Evolutionary conservation across 1,284 basidiomycete genomes (phyloP).

Genomic region (Peniophora sp.): DNA sequence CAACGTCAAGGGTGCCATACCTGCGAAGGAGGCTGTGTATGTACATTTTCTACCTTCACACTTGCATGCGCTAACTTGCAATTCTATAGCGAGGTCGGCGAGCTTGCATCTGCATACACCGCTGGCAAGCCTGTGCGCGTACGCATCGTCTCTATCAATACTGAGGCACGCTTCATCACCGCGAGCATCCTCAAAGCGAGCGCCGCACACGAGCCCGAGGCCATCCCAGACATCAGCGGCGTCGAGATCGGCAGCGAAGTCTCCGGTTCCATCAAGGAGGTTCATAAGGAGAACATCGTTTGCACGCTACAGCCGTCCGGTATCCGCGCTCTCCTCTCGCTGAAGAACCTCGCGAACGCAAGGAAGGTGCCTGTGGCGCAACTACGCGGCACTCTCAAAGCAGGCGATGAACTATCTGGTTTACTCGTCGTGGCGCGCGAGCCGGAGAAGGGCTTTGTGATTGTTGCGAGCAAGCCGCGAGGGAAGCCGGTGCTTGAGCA

Average conservation of each 20-base stretch:
- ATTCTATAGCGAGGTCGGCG: constrained; percentile 50
- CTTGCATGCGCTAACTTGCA: constrained; percentile 2
- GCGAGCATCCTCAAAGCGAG: constrained; percentile 87
- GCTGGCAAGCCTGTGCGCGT: constrained; percentile 85
- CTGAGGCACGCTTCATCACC: constrained; percentile 58
- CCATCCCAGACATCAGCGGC: constrained; percentile 54
- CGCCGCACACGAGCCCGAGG: constrained; percentile 37
- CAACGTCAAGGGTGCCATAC: constrained; percentile 80
- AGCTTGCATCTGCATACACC: constrained; percentile 65
- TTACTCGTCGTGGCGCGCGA: constrained; percentile 90
- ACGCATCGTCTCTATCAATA: constrained; percentile 70
- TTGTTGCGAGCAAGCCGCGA: constrained; percentile 72
- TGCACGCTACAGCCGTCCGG: constrained; percentile 66
- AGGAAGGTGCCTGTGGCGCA: constrained; percentile 64
- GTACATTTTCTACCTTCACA: constrained; percentile 10
- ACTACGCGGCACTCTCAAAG: constrained; percentile 58
- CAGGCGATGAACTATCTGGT: constrained; percentile 69
- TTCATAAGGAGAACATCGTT: constrained; percentile 82
- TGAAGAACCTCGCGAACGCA: constrained; percentile 84
- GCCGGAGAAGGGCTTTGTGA: constrained; percentile 79
- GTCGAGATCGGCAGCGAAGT: constrained; percentile 75
- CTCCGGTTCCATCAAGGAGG: constrained; percentile 61
- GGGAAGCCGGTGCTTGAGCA: constrained; percentile 36
- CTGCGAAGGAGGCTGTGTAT: constrained; percentile 76
- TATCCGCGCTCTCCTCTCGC: constrained; percentile 76